A percentile compares a stretch with the other conserved stretches of the same genome.
phyloP scores from a whole-genome alignment of 352 stramenopile species.

The Globisporangium splendens region DNA sequence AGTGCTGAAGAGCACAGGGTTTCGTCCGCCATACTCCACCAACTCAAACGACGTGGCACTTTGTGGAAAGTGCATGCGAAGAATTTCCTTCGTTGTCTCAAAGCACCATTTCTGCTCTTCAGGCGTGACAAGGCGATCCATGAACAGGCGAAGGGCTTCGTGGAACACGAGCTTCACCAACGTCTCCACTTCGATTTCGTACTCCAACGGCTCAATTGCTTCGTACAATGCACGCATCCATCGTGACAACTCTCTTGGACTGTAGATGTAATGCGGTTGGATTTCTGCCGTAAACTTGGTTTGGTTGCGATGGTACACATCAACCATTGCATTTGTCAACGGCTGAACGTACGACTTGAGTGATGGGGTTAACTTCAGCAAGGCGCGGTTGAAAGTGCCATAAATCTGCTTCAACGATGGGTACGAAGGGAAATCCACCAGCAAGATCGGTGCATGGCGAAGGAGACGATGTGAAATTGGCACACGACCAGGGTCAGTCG shows the following conservation, averaged over 20 bases:
- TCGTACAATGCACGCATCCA: constrained; percentile 99
- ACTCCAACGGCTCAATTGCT: constrained; percentile 94
- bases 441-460: constrained; percentile 96
- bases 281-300: constrained; percentile 92
- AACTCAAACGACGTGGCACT: constrained; percentile 68
- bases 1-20: constrained; percentile 97
- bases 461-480: constrained; percentile 97
- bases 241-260: constrained; percentile 96
- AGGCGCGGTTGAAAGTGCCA: constrained; percentile 97
- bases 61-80: constrained; percentile 82
- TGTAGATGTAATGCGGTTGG: constrained; percentile 99
- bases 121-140: constrained; percentile 96
- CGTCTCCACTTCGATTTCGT: constrained; percentile 93
- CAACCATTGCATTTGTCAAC: constrained; percentile 99
- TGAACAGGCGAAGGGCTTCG: constrained; percentile 98
- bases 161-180: constrained; percentile 98
- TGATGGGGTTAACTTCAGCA: constrained; percentile 98
- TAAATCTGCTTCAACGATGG: constrained; percentile 99
- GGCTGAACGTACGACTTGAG: constrained; percentile 95
- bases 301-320: constrained; percentile 98
- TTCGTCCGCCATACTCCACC: constrained; percentile 74
- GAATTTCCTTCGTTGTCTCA: constrained; percentile 77
- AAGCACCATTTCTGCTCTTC: constrained; percentile 97
- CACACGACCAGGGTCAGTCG: constrained; percentile 98
- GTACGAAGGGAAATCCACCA: constrained; percentile 98